Conservation (phyloP, 2,329 filamentous ascomycete species). For the Fusarium acutatum region DNA sequence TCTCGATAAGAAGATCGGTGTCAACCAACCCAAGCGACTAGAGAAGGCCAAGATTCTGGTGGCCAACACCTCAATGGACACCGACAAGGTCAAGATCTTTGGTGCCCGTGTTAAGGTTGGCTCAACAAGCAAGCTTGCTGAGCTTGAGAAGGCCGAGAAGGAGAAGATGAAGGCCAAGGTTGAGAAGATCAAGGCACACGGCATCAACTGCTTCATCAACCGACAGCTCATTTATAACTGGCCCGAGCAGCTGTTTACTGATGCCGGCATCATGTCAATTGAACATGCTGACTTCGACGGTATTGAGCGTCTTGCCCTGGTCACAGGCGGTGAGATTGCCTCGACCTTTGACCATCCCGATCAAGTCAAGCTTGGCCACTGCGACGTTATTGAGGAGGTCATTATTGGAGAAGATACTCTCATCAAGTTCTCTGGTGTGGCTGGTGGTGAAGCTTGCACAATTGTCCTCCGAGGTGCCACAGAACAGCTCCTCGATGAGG, state of each 20-base stretch:
- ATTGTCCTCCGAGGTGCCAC: constrained; percentile 96
- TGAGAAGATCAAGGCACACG: constrained; percentile 97
- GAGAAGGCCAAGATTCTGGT: constrained; percentile 99
- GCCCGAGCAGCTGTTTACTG: constrained; percentile 98
- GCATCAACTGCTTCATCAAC: constrained; percentile 99
- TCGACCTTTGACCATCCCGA: constrained; percentile 99
- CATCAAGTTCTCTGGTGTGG: constrained; percentile 96
- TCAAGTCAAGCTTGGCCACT: constrained; percentile 93
- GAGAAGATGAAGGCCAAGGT: constrained; percentile 99
- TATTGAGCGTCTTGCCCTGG: constrained; percentile 91
- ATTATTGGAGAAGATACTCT: constrained; percentile 98
- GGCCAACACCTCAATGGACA: constrained; percentile 99
- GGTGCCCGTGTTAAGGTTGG: constrained; percentile 96
- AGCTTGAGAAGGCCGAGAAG: constrained; percentile 96
- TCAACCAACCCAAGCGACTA: constrained; percentile 96
- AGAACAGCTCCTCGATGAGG: constrained; percentile 95
- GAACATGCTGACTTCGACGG: constrained; percentile 99
- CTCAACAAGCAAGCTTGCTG: constrained; percentile 95
- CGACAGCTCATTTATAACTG: constrained; percentile 99
- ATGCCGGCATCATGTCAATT: constrained; percentile 97
- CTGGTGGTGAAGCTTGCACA: constrained; percentile 92
- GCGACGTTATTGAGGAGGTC: constrained; percentile 95
- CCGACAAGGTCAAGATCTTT: constrained; percentile 99
- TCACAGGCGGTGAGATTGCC: constrained; percentile 96
- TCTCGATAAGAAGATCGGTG: constrained; percentile 97